Percentiles rank a stretch among this genome's conserved stretches.
Evolutionary conservation across 192 early-diverging fungal species (phyloP).

Genomic region (Coemansia biformis): DNA sequence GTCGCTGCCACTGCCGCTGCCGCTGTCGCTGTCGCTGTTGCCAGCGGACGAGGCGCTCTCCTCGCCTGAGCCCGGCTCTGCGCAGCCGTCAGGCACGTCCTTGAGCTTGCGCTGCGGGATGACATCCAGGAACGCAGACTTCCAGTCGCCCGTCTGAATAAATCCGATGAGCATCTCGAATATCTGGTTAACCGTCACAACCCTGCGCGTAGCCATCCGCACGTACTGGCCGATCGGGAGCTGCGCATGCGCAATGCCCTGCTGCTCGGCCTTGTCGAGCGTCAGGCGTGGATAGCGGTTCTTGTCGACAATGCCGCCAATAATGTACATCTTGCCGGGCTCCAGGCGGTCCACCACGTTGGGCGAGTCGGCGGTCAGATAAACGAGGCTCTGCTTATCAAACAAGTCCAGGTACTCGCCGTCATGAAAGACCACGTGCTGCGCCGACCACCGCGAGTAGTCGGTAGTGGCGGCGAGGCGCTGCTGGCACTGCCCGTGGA

Average conservation of each 20-base stretch:
- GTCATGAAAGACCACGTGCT: conserved; percentile 22
- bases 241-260: conserved; percentile 67
- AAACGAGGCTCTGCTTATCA: conserved; percentile 64
- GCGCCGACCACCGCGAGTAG: conserved; percentile 52
- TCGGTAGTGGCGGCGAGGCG: conserved; percentile 47
- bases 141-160: conserved; percentile 76
- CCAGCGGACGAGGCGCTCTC: too few species aligned
- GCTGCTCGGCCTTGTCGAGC: conserved; percentile 67
- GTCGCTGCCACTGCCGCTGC: too few species aligned
- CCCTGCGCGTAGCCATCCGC: conserved; percentile 69
- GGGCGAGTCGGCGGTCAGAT: conserved; percentile 85
- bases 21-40: too few species aligned
- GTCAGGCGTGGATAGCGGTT: conserved; percentile 82
- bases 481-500: conserved; percentile 51
- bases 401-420: conserved; percentile 44
- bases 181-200: conserved; percentile 94
- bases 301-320: conserved; percentile 94
- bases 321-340: conserved; percentile 72
- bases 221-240: conserved; percentile 87
- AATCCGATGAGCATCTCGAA: conserved; percentile 84
- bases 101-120: conserved; percentile 86
- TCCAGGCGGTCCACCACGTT: conserved; percentile 66
- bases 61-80: too few species aligned
- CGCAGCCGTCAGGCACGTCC: conserved; percentile 15
- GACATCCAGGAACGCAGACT: conserved; percentile 78